These are phyloP conservation scores for Aspergillus cavernicola DNA, from an alignment of 495 filamentous ascomycete species.

Conservation along the genomic window DNA sequence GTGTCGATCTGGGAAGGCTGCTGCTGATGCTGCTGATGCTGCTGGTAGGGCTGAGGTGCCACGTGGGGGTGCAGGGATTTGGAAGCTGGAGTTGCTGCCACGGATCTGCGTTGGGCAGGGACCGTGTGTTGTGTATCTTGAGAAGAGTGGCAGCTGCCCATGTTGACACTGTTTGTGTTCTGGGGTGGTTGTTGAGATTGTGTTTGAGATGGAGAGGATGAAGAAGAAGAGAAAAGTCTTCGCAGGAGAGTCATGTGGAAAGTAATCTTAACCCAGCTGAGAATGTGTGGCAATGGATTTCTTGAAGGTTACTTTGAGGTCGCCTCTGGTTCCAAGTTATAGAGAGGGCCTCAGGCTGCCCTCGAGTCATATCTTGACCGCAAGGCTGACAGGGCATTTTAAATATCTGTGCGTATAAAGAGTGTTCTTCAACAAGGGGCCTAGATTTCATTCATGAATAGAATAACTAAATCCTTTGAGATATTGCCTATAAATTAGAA, in stretches of 20 bases:
- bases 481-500: too few species aligned
- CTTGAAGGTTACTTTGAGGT: too few species aligned
- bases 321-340: too few species aligned
- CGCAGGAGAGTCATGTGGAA: slow-evolving; percentile 1
- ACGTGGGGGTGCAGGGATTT: slow-evolving; percentile 6
- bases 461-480: too few species aligned
- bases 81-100: neutral
- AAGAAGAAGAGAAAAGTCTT: slow-evolving; percentile 2
- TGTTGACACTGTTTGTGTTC: neutral
- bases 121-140: neutral
- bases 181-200: neutral
- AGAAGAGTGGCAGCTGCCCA: slow-evolving; percentile 11
- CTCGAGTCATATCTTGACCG: too few species aligned
- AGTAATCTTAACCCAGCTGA: neutral
- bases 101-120: slow-evolving; percentile 1
- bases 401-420: too few species aligned
- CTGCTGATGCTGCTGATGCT: neutral
- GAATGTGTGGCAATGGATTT: too few species aligned
- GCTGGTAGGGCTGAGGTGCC: neutral
- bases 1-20: neutral
- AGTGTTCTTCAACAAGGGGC: too few species aligned
- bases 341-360: too few species aligned
- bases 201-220: neutral
- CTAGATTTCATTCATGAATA: too few species aligned
- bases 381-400: too few species aligned